Evolutionary conservation across 2,329 filamentous ascomycete genomes (phyloP).

Genomic region (Colletotrichum melonis): DNA sequence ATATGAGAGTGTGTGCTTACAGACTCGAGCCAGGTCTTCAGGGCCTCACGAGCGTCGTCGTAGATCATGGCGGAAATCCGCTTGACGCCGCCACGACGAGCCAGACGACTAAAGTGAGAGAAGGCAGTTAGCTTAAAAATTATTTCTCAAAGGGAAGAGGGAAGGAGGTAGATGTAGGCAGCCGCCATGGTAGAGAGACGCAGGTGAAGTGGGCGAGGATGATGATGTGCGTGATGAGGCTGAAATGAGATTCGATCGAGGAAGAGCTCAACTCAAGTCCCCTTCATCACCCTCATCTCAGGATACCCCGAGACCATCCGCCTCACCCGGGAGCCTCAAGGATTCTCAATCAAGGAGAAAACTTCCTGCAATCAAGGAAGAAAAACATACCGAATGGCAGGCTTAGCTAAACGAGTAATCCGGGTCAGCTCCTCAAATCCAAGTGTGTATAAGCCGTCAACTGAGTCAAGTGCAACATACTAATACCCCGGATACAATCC

Average conservation of each 20-base stretch:
- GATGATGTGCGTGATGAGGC: background rate
- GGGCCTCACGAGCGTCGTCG: constrained; percentile 63
- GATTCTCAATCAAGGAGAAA: background rate
- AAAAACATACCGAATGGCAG: constrained; percentile 60
- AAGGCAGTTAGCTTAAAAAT: background rate
- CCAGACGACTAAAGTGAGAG: constrained; percentile 66
- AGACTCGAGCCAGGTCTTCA: constrained; percentile 61
- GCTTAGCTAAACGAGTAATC: constrained; percentile 55
- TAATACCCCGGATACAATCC: constrained; percentile 62
- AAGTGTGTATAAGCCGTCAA: constrained; percentile 35
- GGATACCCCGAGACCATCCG: background rate
- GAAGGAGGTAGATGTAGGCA: background rate
- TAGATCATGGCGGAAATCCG: constrained; percentile 76
- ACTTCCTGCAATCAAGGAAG: background rate
- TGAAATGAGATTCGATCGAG: background rate
- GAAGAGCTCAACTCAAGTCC: background rate
- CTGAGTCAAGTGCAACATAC: constrained; percentile 44
- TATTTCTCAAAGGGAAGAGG: background rate
- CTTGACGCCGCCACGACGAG: constrained; percentile 82
- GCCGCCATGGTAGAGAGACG: background rate
- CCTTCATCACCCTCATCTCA: background rate
- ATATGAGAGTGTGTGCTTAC: constrained; percentile 48
- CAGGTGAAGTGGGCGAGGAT: background rate
- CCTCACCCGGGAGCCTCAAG: constrained; percentile 13
- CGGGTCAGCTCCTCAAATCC: constrained; percentile 24